Evolutionary conservation across 192 early-diverging fungal genomes (phyloP), one percentile per base, ranked within the genome.

Genomic region (Backusella australiensis): DNA sequence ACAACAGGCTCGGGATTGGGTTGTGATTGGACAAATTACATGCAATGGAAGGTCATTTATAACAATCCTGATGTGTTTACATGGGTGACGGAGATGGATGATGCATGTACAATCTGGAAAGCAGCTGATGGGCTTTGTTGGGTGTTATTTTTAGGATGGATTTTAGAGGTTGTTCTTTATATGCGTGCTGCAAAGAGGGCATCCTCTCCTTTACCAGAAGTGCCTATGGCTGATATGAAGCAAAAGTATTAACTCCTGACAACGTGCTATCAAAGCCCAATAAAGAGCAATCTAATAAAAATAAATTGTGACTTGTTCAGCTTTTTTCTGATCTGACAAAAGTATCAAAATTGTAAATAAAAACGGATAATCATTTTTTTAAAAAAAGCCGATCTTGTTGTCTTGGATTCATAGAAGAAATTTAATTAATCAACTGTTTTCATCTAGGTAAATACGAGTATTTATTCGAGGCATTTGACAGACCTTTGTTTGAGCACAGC

Each of bases 61-160:
- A 44, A 26, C 14, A 67, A 78, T 53, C 72, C 73, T 19, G 67
- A 35, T 70, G 41, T 35, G 2, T 78, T 69, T 52, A 73, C 77
- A 23, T 78, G 77, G 77, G 77, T 78, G 17, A 52, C 67, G 3
- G 44, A 7, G 19, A 78, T 78, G 72, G 73, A 74, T 42, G 74
- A 34, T 11, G 77, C 77, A 0, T 78, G 77, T 69, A 14, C 44
- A 32, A 32, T 75, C 23, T 74, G 74, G 29, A 66, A 41, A 52
- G 72, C 49, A 41, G 59, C 77, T 32, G 66, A 72, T 56, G 72
- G 23, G 4, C 19, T 78, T 23, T 52, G 38, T 32, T 78, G 77
- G 77, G 46, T 78, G 2, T 12, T 77, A 21, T 32, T 36, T 26
- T 12, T 77, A 46, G 76, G 70, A 3, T 77, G 76, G 76, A 6